phyloP scores from a whole-genome alignment of 164 flowering plant genomes.

The Umbilicus rupestris region DNA sequence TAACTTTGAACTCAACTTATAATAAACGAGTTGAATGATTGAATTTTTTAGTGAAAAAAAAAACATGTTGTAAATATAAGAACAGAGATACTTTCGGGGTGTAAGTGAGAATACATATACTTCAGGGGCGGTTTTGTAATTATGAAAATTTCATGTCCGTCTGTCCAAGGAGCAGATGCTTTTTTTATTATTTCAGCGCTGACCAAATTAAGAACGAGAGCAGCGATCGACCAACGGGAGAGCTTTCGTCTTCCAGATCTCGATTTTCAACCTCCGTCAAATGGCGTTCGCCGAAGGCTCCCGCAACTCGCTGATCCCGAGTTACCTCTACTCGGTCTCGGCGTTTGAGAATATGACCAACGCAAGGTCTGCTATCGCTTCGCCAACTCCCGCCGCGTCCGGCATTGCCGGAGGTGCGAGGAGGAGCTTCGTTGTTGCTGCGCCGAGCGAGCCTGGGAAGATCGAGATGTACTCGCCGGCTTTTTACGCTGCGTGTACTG shows the following conservation, averaged over 20 bases:
- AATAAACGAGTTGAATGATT: no score
- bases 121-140: not conserved
- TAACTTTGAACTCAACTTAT: no score
- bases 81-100: not conserved
- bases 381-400: constrained; percentile 1
- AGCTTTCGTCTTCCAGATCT: not conserved
- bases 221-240: not conserved
- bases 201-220: not conserved
- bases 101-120: not conserved
- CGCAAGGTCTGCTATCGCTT: constrained; percentile 12
- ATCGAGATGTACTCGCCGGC: constrained; percentile 79
- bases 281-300: not conserved
- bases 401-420: not conserved
- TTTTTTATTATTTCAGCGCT: not conserved
- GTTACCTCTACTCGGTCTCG: constrained; percentile 34
- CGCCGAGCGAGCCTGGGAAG: constrained; percentile 46
- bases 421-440: constrained; percentile 33
- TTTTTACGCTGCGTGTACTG: constrained; percentile 74
- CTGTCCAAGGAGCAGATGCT: not conserved
- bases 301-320: constrained; percentile 1
- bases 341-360: constrained; percentile 8
- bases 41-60: not conserved
- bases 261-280: constrained; percentile 9
- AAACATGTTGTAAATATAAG: not conserved
- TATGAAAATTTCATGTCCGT: not conserved